Conservation (phyloP, 2,329 filamentous ascomycete genomes). For the Cordyceps militaris region DNA sequence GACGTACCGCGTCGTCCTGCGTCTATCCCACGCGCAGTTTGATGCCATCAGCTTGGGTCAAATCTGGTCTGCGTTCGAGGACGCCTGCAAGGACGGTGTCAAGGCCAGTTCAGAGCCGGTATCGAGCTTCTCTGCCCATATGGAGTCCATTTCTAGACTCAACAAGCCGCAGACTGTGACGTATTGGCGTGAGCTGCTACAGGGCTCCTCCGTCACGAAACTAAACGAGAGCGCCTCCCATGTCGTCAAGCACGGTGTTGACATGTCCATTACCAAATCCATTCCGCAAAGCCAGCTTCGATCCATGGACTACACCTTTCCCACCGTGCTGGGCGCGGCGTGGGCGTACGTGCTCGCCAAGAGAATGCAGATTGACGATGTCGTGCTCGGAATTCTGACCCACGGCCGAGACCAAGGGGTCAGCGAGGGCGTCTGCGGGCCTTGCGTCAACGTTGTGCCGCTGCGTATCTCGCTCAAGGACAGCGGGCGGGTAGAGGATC, state of each 20-base stretch:
- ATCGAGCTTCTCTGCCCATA: slow-evolving; percentile 31
- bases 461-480: slow-evolving; percentile 46
- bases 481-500: slow-evolving; percentile 39
- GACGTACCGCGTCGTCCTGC: neutral
- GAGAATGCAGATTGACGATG: neutral
- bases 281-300: neutral
- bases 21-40: slow-evolving; percentile 34
- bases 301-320: neutral
- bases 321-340: neutral
- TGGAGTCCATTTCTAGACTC: slow-evolving; percentile 32
- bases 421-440: slow-evolving; percentile 40
- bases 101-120: slow-evolving; percentile 19
- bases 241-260: neutral
- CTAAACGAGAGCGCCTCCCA: neutral
- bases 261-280: neutral
- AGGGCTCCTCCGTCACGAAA: slow-evolving; percentile 16
- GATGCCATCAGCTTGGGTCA: slow-evolving; percentile 43
- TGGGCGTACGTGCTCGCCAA: slow-evolving; percentile 7
- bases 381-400: slow-evolving; percentile 5
- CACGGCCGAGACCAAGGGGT: neutral
- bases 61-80: slow-evolving; percentile 5
- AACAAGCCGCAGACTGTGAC: slow-evolving; percentile 18
- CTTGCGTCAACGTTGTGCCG: slow-evolving; percentile 56
- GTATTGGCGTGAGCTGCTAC: slow-evolving; percentile 35
- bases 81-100: slow-evolving; percentile 9